Conservation (phyloP, 2,329 filamentous ascomycete species). For the Diatrype stigma region DNA sequence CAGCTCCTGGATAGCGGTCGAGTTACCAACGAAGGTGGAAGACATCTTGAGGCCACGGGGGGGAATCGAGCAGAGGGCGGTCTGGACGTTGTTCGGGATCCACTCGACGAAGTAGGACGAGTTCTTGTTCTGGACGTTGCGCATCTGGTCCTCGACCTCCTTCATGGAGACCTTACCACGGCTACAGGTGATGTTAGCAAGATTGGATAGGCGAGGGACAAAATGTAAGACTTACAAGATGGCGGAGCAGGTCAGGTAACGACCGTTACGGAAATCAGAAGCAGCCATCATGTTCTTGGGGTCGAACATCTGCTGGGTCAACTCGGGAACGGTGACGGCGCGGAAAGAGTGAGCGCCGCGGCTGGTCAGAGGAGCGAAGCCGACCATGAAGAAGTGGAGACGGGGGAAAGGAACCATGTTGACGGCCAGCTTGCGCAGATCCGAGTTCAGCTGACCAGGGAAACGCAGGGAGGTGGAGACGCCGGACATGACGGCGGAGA, state of each 20-base stretch:
- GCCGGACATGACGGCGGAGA: conserved; percentile 99
- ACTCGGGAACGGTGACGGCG: conserved; percentile 92
- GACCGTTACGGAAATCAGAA: conserved; percentile 98
- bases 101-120: conserved; percentile 99
- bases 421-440: conserved; percentile 97
- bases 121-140: conserved; percentile 99
- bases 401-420: conserved; percentile 99
- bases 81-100: conserved; percentile 99
- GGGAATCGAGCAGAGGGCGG: conserved; percentile 96
- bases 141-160: conserved; percentile 99
- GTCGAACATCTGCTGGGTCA: conserved; percentile 99
- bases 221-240: conserved; percentile 68
- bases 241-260: conserved; percentile 98
- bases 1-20: conserved; percentile 98
- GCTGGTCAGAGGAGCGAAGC: conserved; percentile 97
- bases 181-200: conserved; percentile 43
- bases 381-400: conserved; percentile 99
- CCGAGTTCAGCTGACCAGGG: conserved; percentile 99
- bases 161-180: conserved; percentile 99
- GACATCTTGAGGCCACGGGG: conserved; percentile 99
- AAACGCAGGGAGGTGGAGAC: conserved; percentile 98
- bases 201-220: not conserved
- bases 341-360: conserved; percentile 92
- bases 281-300: conserved; percentile 99
- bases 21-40: conserved; percentile 98